Evolutionary conservation across 2,329 filamentous ascomycete species (phyloP), one percentile per base, ranked within the genome.

Genomic region (Trichophaea hybrida): DNA sequence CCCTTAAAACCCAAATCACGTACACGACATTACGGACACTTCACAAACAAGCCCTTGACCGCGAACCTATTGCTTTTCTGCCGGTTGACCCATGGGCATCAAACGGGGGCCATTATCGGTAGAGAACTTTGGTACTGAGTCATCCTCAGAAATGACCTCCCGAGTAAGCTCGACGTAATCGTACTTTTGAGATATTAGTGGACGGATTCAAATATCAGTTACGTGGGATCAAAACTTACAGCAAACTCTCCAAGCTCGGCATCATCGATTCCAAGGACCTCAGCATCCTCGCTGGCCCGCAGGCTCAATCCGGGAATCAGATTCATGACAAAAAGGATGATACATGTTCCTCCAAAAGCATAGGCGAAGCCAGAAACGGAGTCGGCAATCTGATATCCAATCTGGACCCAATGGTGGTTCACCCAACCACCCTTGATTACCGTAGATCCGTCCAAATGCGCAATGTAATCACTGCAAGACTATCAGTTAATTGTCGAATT

Each of bases 181-280:
- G 72, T 94, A 94, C 75, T 79, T 49, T 54, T 24, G 3, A 24
- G 24, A 24, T 24, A 24, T 24, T 24, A 24, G 24, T 24, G 24
- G 24, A 24, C 24, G 24, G 24, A 24, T 24, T 24, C 24, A 24
- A 32, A 44, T 15, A 55, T 63, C 57, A 64, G 58, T 48, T 43
- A 33, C 31, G 51, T 8, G 32, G 49, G 44, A 2, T 5, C 35
- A 57, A 48, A 58, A 75, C 77, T 71, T 75, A 79, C 78, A n/a
- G 88, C 89, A 71, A 93, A 94, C 75, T 94, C 89, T 71, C 89
- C 89, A 69, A 94, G 87, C 73, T 95, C 88, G 31, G 86, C 83
- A 68, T 94, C 89, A 69, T 94, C 88, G 61, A 94, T 89, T 66
- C 88, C 88, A 46, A 88, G 75, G 55, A 89, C 82, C 72, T 94